Percentiles rank a stretch among this genome's conserved stretches.
These are phyloP conservation scores for Carex kokanica DNA, from an alignment of 176 grass and related monocot species.

Conservation along the genomic window DNA sequence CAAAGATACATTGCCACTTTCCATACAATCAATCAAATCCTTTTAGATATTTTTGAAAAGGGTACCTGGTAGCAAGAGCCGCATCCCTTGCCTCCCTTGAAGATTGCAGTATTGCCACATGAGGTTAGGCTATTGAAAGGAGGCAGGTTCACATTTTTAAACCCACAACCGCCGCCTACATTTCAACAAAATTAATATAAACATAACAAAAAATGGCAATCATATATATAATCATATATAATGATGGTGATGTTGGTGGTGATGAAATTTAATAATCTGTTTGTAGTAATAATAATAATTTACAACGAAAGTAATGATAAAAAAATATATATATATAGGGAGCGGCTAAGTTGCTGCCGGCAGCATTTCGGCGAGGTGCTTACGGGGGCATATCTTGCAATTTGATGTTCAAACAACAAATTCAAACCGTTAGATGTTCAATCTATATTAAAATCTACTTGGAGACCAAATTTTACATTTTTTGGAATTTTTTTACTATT, in stretches of 20 bases:
- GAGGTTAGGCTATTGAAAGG: conserved; percentile 70
- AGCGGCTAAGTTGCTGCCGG: too few relatives aligned
- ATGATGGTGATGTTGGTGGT: too few relatives aligned
- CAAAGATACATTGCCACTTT: not conserved
- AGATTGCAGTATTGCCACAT: conserved; percentile 70
- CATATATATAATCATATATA: too few relatives aligned
- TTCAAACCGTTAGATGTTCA: too few relatives aligned
- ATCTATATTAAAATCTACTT: too few relatives aligned
- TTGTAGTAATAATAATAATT: not conserved
- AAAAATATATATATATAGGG: too few relatives aligned
- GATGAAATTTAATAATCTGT: not conserved
- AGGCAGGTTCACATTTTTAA: conserved; percentile 60
- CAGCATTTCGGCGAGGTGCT: too few relatives aligned
- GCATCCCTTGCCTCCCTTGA: conserved; percentile 78
- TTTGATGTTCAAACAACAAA: too few relatives aligned
- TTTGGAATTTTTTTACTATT: too few relatives aligned
- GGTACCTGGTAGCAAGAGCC: conserved; percentile 76
- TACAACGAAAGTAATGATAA: not conserved
- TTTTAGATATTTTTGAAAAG: not conserved
- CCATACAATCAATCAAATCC: not conserved
- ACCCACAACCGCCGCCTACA: conserved; percentile 77
- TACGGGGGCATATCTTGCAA: too few relatives aligned
- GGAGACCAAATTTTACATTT: too few relatives aligned
- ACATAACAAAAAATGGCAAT: not conserved
- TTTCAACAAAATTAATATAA: conserved; percentile 1